Base-by-base conservation (phyloP, 1,284 basidiomycete genomes). In the Leccinum pachyderme region DNA sequence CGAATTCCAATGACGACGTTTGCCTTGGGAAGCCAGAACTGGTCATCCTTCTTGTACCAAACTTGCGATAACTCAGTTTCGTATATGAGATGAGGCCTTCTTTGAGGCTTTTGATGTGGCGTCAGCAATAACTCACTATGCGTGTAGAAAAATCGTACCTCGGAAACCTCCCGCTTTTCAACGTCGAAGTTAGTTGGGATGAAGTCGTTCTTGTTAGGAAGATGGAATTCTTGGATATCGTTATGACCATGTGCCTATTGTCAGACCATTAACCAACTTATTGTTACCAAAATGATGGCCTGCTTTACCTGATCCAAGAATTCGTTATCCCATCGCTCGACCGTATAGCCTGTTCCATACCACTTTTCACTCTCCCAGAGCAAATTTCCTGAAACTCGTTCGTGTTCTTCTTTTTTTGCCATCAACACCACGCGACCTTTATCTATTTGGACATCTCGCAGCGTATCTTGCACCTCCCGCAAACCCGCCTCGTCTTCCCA, bases 1-100 rank as follows among this genome's bases (percentile, higher is more conserved):
- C 86, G 78, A 45, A 93, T 75, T 60, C 90, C 83, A 50, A 93
- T 77, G 54, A 85, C 72, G n/a, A 86, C 80, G 57, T 82, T 77
- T 2, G 92, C 92, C 67, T 92, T 92, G 0, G 95, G 95, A 5
- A 95, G 84, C 90, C 93, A 96, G 77, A 95, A 98, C 57, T 81
- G 83, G 72, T 98, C 95, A 68, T 98, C 95, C 68, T 94, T 94
- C 79, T 98, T 98, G 75, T 95, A 84, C 95, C 95, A 98, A 11
- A 97, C 73, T 22, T 85, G 80, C 1, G 87, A 89, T 32, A 89
- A 66, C 0, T 81, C 73, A 0, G 85, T 92, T 69, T 93, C 81
- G 28, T 82, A 77, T 53, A 98, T 80, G 55, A 95, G 82, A 60
- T 81, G 76, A 11, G 95, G 95, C 29, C 88, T 82, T 55, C 82